Evolutionary conservation across 2,329 filamentous ascomycete species (phyloP), one percentile per base, ranked within the genome.

Genomic region (Colletotrichum sp.): DNA sequence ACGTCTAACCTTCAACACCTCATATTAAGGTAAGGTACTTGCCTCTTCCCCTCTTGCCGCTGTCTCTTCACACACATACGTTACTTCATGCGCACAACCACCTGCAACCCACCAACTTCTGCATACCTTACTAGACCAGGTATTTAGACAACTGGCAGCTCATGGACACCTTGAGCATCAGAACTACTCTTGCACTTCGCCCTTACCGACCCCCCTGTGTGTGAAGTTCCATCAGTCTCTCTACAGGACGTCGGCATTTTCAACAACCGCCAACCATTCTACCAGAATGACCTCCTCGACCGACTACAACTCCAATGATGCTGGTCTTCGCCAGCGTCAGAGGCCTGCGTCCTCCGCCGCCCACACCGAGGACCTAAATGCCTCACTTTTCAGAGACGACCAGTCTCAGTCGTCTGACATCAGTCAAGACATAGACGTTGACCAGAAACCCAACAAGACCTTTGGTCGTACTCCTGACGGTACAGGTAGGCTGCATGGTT

Each of bases 381-480:
- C 64, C 34, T 59, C 70, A 39, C 34, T 34, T 26, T 16, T 59
- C 59, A 36, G 24, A 26, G 59, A 74, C 65, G 59, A 36, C 65
- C 64, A 69, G 48, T 55, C 65, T 43, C 68, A 75, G 30, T 26
- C 28, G 36, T 55, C 65, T 32, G 72, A 75, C 43, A 28, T 39
- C 57, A 13, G 12, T 15, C 30, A 65, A 52, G 43, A 52, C n/a
- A 12, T 52, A 12, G 71, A 70, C n/a, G 21, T 59, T 6, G 71
- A 68, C 9, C 24, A 78, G 74, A 86, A 86, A 80, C 72, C 80
- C 16, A 93, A 92, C 83, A 96, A 95, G 88, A 98, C 96, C 0
- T 98, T 94, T 88, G 96, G 96, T 72, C 93, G 96, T 78, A 98
- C 96, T 16, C 95, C 95, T 34, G 94, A 96, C 86, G 96, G 96